These are phyloP conservation scores for Diaporthe sp. DNA, from an alignment of 2,329 filamentous ascomycete genomes.

Conservation along the genomic window DNA sequence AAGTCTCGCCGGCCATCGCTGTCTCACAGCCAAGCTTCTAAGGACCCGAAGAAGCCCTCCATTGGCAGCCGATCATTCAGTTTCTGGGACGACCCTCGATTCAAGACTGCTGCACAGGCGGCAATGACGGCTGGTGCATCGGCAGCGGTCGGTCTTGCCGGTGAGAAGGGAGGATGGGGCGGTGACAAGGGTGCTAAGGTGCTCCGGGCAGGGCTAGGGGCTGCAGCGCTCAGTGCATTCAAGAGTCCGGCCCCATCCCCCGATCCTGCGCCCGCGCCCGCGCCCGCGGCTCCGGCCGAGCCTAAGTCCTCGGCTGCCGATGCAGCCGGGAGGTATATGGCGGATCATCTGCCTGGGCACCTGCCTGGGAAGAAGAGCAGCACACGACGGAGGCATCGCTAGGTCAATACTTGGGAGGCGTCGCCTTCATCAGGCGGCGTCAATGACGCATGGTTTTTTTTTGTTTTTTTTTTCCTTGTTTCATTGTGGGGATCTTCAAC, in stretches of 20 bases:
- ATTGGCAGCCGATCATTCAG: constrained; percentile 24
- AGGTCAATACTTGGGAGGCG: too few species aligned
- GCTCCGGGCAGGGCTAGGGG: constrained; percentile 46
- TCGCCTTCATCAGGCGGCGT: not conserved
- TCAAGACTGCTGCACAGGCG: constrained; percentile 46
- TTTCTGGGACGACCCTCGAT: constrained; percentile 42
- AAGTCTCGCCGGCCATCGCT: constrained; percentile 11
- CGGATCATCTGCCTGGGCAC: not conserved
- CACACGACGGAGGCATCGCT: constrained; percentile 9
- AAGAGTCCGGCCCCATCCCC: not conserved
- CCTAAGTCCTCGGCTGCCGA: not conserved
- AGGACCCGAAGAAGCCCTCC: not conserved
- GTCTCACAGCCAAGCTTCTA: constrained; percentile 22
- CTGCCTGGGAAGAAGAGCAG: constrained; percentile 7
- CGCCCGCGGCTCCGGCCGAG: not conserved
- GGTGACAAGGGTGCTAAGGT: constrained; percentile 45
- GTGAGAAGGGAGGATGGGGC: constrained; percentile 43
- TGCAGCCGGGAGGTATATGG: constrained; percentile 9
- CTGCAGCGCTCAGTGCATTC: constrained; percentile 45
- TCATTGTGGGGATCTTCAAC: not conserved
- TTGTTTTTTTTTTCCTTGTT: not conserved
- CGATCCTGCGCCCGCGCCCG: not conserved
- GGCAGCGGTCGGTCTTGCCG: constrained; percentile 44
- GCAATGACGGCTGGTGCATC: constrained; percentile 46
- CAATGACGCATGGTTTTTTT: too few species aligned